A percentile compares a stretch with the other conserved stretches of the same genome.
These are phyloP conservation scores for Euphorbia tirucalli DNA, from an alignment of 345 rosid genomes.

Conservation along the genomic window DNA sequence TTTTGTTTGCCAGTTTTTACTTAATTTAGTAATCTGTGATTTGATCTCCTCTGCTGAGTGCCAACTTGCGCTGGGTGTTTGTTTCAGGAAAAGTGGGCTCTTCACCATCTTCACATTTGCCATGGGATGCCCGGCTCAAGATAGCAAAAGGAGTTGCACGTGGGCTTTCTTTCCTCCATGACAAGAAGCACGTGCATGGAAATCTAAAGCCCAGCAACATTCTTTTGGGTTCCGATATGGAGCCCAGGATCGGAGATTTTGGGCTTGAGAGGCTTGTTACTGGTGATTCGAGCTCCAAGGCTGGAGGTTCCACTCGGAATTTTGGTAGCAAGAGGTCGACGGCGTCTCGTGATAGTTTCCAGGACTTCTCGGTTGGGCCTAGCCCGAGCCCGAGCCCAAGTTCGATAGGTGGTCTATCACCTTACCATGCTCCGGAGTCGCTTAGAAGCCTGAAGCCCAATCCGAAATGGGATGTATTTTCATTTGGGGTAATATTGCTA, in stretches of 20 bases:
- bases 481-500: slow-evolving; percentile 74
- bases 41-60: background rate
- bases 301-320: slow-evolving; percentile 57
- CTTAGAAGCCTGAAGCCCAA: slow-evolving; percentile 75
- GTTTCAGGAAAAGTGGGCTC: slow-evolving; percentile 77
- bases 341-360: slow-evolving; percentile 50
- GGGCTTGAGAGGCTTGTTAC: slow-evolving; percentile 75
- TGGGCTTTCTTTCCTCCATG: slow-evolving; percentile 77
- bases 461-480: slow-evolving; percentile 86
- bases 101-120: slow-evolving; percentile 73
- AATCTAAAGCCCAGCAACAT: slow-evolving; percentile 88
- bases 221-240: slow-evolving; percentile 68
- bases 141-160: slow-evolving; percentile 80
- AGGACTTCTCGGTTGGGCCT: slow-evolving; percentile 46
- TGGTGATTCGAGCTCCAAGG: slow-evolving; percentile 60
- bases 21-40: background rate
- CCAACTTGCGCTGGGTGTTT: slow-evolving; percentile 11
- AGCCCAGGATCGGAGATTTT: slow-evolving; percentile 80
- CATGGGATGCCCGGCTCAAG: slow-evolving; percentile 85
- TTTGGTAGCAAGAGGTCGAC: slow-evolving; percentile 84
- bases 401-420: slow-evolving; percentile 52
- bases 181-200: slow-evolving; percentile 82
- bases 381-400: slow-evolving; percentile 85
- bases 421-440: slow-evolving; percentile 83
- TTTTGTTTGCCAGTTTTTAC: background rate